Evolutionary conservation across 768 basidiomycete species (phyloP), one percentile per base, ranked within the genome.

Genomic region (Amanita thiersii): DNA sequence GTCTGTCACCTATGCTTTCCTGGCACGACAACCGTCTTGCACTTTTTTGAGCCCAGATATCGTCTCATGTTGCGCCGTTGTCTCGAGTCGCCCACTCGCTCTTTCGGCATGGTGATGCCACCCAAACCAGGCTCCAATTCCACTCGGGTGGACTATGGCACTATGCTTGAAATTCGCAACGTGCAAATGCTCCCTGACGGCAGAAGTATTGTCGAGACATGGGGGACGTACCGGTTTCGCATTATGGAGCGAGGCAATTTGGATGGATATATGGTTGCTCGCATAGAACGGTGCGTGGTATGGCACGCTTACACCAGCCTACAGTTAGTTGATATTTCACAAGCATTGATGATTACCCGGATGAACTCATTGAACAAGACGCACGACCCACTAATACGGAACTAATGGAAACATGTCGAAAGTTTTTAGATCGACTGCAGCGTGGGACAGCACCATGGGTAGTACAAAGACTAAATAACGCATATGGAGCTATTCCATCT

Each of bases 31-130:
- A 92, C 85, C 35, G 70, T 84, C 41, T 67, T 98, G 11, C 92
- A 96, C 60, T 81, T 98, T 54, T 97, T 89, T 56, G 94, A 98
- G 58, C 94, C 94, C 0, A 73, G 81, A 52, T 93, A 97, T 58
- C 83, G 94, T 5, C 72, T 98, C 38, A 97, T 98, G 94, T 81
- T 98, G 40, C 85, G 94, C 17, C 80, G 94, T n/a, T 91, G 86
- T 57, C 80, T 97, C 44, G 82, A 89, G 52, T 77, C 73, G 11
- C 67, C 75, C 3, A 65, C 65, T 31, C 87, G 87, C n/a, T 69
- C 71, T 17, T 96, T 98, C 60, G 94, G 94, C 26, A 97, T 97
- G 88, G 75, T 96, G 53, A 81, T 94, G 65, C 81, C 86, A 24
- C 60, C 69, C 3, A 60, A 62, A 52, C 37, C 70, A 46, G 58